Conservation (phyloP, 345 rosid genomes). For the Pugionium cornutum region DNA sequence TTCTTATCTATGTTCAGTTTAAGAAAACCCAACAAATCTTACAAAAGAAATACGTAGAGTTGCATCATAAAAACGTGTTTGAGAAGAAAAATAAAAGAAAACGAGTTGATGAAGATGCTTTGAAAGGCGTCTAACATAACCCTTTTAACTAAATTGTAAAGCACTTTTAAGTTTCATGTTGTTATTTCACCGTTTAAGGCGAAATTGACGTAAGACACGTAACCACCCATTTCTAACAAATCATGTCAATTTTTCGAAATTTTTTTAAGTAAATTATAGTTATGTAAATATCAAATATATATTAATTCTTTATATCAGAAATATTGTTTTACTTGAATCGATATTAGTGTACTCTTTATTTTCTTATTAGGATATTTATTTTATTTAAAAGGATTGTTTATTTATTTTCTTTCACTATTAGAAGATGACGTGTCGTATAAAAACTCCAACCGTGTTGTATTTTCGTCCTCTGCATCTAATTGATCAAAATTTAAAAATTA, state of each 20-base stretch:
- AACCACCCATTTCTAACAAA: not conserved
- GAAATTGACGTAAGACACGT: not conserved
- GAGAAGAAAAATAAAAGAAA: conserved; percentile 4
- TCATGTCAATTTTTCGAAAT: not conserved
- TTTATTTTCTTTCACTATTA: not conserved
- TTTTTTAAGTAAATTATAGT: too few relatives aligned
- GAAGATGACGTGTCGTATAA: conserved; percentile 1
- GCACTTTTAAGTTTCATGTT: not conserved
- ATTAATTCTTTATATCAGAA: too few relatives aligned
- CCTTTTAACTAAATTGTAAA: not conserved
- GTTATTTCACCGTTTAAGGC: not conserved
- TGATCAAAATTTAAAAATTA: not conserved
- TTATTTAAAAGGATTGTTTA: too few relatives aligned
- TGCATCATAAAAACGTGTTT: not conserved
- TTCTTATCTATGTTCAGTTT: not conserved
- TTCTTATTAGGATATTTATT: too few relatives aligned
- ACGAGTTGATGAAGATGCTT: not conserved
- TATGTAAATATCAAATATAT: too few relatives aligned
- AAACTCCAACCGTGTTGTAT: conserved; percentile 36
- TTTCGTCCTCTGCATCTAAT: conserved; percentile 11
- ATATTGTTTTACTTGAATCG: too few relatives aligned
- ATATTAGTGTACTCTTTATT: too few relatives aligned
- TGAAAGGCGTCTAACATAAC: not conserved
- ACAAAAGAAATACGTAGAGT: not conserved
- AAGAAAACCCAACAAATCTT: not conserved